phyloP scores from a whole-genome alignment of 2,329 filamentous ascomycete species.

The Calonectria hongkongensis region DNA sequence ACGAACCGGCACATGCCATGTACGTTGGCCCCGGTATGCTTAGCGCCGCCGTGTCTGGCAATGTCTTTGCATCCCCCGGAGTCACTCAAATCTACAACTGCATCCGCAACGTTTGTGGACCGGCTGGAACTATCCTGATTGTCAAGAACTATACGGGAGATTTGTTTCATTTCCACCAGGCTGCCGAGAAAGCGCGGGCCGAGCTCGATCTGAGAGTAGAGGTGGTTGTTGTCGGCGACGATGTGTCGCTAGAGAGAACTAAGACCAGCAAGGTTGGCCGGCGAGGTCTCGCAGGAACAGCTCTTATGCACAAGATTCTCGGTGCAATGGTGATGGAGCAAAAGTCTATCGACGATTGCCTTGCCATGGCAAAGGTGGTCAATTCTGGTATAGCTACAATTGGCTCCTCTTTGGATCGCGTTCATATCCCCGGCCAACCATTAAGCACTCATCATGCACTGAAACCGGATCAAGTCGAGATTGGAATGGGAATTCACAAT shows the following conservation, averaged over 20 bases:
- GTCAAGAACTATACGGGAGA: slow-evolving; percentile 34
- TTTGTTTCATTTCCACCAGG: slow-evolving; percentile 32
- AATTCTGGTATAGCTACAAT: neutral
- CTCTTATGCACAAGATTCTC: slow-evolving; percentile 8
- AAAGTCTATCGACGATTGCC: slow-evolving; percentile 4
- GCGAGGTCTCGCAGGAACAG: slow-evolving; percentile 69
- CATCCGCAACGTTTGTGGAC: neutral
- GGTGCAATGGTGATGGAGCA: neutral
- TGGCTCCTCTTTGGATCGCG: slow-evolving; percentile 61
- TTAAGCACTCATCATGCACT: slow-evolving; percentile 54
- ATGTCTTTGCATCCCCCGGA: slow-evolving; percentile 79
- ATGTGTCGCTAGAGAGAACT: slow-evolving; percentile 70
- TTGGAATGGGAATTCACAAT: slow-evolving; percentile 59
- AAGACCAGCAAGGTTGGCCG: slow-evolving; percentile 67
- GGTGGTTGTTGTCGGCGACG: slow-evolving; percentile 26
- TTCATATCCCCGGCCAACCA: slow-evolving; percentile 71
- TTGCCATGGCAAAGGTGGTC: neutral
- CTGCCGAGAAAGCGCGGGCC: slow-evolving; percentile 26
- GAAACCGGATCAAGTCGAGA: slow-evolving; percentile 76
- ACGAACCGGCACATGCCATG: slow-evolving; percentile 78
- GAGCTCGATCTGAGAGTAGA: slow-evolving; percentile 1
- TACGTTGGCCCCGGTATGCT: slow-evolving; percentile 79
- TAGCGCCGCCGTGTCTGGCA: slow-evolving; percentile 78
- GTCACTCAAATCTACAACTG: slow-evolving; percentile 72
- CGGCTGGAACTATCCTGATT: slow-evolving; percentile 21